Conservation (phyloP, 2,329 filamentous ascomycete genomes). For the Neonectria magnoliae region DNA sequence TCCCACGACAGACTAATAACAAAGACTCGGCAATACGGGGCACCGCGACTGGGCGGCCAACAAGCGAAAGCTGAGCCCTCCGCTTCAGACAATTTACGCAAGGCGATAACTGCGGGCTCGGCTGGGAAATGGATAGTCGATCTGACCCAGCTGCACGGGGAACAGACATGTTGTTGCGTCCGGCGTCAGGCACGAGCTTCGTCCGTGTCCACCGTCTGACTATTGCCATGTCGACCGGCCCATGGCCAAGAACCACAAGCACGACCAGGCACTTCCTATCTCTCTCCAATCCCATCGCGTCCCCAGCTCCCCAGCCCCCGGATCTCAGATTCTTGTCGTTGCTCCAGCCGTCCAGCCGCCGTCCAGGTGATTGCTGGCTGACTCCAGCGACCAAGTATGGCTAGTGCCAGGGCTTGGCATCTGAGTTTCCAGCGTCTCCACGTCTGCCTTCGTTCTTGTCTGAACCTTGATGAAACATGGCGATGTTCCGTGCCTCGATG, state of each 20-base stretch:
- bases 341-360: neutral
- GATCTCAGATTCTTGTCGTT: neutral
- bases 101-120: neutral
- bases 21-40: neutral
- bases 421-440: conserved; percentile 28
- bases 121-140: conserved; percentile 12
- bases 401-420: conserved; percentile 7
- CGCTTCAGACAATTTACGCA: conserved; percentile 3
- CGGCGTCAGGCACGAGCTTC: conserved; percentile 9
- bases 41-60: neutral
- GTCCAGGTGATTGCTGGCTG: neutral
- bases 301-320: neutral
- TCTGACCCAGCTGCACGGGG: conserved; percentile 19
- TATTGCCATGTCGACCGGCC: conserved; percentile 7
- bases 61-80: neutral
- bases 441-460: conserved; percentile 28
- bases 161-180: conserved; percentile 1
- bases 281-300: neutral
- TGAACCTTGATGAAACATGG: neutral
- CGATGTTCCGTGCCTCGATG: neutral
- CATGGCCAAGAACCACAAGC: neutral
- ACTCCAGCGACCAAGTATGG: neutral
- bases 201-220: conserved; percentile 3
- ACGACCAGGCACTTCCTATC: neutral
- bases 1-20: neutral